A percentile compares a stretch with the other conserved stretches of the same genome.
Evolutionary conservation across 371 early-diverging fungal genomes (phyloP).

Genomic region (Mucor piriformis): DNA sequence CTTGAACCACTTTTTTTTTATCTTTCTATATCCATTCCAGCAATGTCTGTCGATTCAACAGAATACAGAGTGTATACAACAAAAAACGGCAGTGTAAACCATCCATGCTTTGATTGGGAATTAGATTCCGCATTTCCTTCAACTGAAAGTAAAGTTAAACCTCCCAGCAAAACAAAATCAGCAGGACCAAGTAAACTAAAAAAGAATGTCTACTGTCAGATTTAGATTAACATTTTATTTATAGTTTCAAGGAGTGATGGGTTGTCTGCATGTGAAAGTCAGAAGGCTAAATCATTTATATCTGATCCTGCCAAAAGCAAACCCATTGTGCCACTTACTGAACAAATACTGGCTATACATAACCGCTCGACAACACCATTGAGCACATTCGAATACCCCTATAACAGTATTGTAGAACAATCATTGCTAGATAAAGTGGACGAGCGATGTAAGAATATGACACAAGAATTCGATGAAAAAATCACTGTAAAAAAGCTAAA

Average conservation of each 20-base stretch:
- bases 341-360: background rate
- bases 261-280: background rate
- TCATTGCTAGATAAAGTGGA: constrained; percentile 7
- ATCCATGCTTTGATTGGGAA: constrained; percentile 16
- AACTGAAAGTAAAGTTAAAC: background rate
- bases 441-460: constrained; percentile 8
- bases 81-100: constrained; percentile 15
- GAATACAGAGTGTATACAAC: constrained; percentile 10
- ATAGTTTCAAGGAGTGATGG: background rate
- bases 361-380: background rate
- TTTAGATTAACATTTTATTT: background rate
- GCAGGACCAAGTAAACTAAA: background rate
- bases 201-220: no score
- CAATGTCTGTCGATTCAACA: background rate
- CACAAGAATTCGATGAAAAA: constrained; percentile 14
- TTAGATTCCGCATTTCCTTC: constrained; percentile 6
- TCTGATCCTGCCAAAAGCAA: constrained; percentile 1
- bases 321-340: background rate
- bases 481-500: background rate
- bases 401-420: background rate
- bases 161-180: constrained; percentile 1
- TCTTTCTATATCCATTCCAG: no score
- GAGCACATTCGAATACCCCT: background rate
- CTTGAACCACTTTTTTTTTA: no score
- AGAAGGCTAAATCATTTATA: background rate